Conservation (phyloP, 257 asterid genomes). For the Handroanthus guayacan region DNA sequence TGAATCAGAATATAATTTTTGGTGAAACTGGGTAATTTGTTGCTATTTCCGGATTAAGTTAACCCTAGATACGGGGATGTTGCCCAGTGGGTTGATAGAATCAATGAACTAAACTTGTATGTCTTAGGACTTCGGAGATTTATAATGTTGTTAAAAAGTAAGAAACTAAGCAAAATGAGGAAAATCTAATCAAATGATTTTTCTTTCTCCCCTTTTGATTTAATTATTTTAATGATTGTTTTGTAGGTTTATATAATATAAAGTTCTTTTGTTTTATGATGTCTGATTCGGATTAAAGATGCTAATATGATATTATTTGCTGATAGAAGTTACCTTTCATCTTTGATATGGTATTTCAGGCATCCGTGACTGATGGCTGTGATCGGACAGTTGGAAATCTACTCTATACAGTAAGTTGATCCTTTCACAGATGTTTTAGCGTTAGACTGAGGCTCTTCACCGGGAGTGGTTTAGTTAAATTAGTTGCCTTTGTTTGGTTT, state of each 20-base stretch:
- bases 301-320: constrained; percentile 7
- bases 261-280: constrained; percentile 10
- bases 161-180: constrained; percentile 11
- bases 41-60: neutral
- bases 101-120: neutral
- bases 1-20: neutral
- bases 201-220: neutral
- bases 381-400: constrained; percentile 84
- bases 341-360: constrained; percentile 57
- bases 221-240: neutral
- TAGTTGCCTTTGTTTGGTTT: neutral
- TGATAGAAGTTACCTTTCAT: constrained; percentile 6
- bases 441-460: constrained; percentile 9
- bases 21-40: neutral
- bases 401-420: constrained; percentile 70
- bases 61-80: no score
- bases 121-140: neutral
- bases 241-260: neutral
- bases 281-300: neutral
- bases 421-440: constrained; percentile 1
- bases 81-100: neutral
- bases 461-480: constrained; percentile 1
- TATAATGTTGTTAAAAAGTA: neutral
- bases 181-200: constrained; percentile 3
- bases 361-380: constrained; percentile 76